Base-by-base conservation (phyloP, 23 red algal genomes). In the Gracilaria gracilis region DNA sequence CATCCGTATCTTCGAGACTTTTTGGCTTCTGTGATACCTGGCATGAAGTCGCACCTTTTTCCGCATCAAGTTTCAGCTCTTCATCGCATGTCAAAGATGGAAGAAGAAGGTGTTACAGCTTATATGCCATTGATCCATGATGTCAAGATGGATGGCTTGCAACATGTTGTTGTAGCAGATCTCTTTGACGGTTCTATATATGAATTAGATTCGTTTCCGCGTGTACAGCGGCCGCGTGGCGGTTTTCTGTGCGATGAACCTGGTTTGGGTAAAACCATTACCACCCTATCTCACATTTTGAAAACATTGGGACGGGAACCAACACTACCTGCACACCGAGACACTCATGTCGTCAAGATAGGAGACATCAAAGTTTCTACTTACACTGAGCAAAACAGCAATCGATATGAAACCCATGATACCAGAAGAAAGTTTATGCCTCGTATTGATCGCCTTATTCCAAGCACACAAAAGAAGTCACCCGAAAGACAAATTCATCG, bases 161-260 rank as follows among this genome's bases (percentile, higher is more conserved):
- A 51, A 25, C 72, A 77, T 50, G 38, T 77, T 28, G 25, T 95
- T 31, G 76, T 81, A 46, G 84, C 77, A 50, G 92, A 86, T 65
- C 47, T 86, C 2, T 58, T 64, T 47, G 82, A 89, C 47, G 93
- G 82, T 23, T 50, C 55, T 51, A 48, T 92, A 24, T 65, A 77
- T 28, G 42, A 57, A 74, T 36, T 80, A 33, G 61, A 40, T 29
- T 53, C 57, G 14, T 50, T 90, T 27, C 87, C 87, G 31, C 55
- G 67, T 9, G 27, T 95, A 38, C 14, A 25, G 21, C 27, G 59
- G 33, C 90, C 81, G 7, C 78, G 82, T 27, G 97, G 97, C n/a
- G 97, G 97, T 4, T 73, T 99, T 38, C 91, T 95, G 61, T 96
- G 94, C 75, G 97, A 99, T 82, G 97, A 99, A 59, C 97, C 97